Conservation (phyloP, 2,329 filamentous ascomycete genomes). For the Trichoderma afroharzianum region DNA sequence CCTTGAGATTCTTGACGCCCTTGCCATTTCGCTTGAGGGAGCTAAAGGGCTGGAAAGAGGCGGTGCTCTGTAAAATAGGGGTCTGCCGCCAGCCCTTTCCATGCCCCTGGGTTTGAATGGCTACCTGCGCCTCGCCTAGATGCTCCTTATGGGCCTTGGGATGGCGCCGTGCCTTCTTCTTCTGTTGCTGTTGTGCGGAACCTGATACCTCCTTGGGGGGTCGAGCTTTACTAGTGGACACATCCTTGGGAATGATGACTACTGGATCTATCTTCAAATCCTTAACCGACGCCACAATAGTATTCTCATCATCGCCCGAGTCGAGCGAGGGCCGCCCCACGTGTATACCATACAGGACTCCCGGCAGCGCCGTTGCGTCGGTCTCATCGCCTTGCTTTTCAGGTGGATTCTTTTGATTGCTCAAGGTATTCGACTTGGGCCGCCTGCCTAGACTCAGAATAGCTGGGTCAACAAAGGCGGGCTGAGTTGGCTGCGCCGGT, state of each 20-base stretch:
- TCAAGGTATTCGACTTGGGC: conserved; percentile 29
- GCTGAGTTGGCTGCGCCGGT: conserved; percentile 25
- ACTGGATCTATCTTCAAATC: conserved; percentile 23
- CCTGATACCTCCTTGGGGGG: conserved; percentile 18
- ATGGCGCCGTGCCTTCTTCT: conserved; percentile 33
- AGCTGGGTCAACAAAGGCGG: conserved; percentile 72
- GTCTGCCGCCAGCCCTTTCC: conserved; percentile 59
- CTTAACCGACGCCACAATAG: conserved; percentile 28
- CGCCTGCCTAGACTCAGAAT: conserved; percentile 66
- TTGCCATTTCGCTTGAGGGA: conserved; percentile 56
- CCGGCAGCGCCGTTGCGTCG: conserved; percentile 2
- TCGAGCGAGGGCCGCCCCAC: conserved; percentile 12
- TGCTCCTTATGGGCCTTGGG: conserved; percentile 32
- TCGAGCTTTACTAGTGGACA: neutral
- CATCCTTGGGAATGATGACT: neutral
- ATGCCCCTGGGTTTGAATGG: conserved; percentile 30
- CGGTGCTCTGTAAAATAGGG: conserved; percentile 56
- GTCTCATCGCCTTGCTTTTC: conserved; percentile 5
- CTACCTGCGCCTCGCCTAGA: conserved; percentile 25
- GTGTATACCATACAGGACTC: conserved; percentile 10
- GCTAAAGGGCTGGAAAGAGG: conserved; percentile 60
- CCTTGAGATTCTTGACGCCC: conserved; percentile 42
- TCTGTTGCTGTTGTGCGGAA: conserved; percentile 25
- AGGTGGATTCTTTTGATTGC: conserved; percentile 6
- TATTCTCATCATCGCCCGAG: conserved; percentile 23